Evolutionary conservation across 345 rosid genomes (phyloP), one percentile per base, ranked within the genome.

Genomic region (Populus alba): DNA sequence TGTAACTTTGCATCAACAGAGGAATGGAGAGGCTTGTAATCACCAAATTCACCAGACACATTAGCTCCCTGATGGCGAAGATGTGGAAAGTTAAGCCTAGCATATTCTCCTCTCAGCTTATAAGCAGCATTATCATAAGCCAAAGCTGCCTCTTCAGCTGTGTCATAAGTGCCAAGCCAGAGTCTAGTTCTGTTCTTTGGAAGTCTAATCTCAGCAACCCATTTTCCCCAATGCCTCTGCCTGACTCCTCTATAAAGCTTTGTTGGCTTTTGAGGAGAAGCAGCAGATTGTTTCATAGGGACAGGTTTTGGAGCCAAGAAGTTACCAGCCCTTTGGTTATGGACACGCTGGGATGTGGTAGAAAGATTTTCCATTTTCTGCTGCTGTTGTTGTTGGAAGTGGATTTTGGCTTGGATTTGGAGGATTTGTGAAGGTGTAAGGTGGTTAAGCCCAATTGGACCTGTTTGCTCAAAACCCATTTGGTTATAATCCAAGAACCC

Each of bases 121-220:
- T 86, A 92, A 27, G 99, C 97, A 2, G 99, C 99, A 73, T 81
- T 86, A 74, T 93, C 99, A 38, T 95, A 95, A 67, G 99, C 99
- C 81, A 92, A 79, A 62, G 98, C 98, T 0, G 98, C 98, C 76
- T 89, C 94, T 75, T 95, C 95, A 1, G 97, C 98, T 0, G 97
- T 93, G 73, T 95, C 95, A 65, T 89, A 95, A 25, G 98, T 95
- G 65, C 98, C 98, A 16, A 95, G 95, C 98, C 98, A 95, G 68
- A 95, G 94, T 16, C 98, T 85, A 15, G 97, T 93, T 0, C 98
- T 82, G 89, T 93, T 93, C 89, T 83, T 95, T 12, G 99, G 99
- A 23, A 95, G 91, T 11, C 88, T 80, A 61, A 57, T 78, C 79
- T 82, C 20, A 80, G 86, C 72, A 72, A 74, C 85, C 85, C 85